Base-by-base conservation (phyloP, 441 rosid genomes). In the Codiaeum variegatum region DNA sequence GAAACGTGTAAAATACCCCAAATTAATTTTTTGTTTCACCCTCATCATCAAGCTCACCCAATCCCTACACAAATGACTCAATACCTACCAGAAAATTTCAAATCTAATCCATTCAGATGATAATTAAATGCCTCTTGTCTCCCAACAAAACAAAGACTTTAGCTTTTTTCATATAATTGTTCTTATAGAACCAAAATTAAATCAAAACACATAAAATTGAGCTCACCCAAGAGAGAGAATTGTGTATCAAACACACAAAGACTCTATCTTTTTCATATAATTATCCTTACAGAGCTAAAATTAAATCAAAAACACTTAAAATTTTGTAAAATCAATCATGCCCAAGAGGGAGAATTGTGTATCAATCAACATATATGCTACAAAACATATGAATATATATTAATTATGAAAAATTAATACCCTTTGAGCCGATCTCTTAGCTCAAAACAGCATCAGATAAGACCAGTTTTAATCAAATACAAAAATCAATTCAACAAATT, bases 401-500 rank as follows among this genome's bases (percentile, higher is more conserved):
- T 54, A 36, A 76, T 69, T 49, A 24, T 42, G 51, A 36, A 12
- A 76, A 74, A 65, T 6, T n/a, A 78, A 82, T 67, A 54, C 78
- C 67, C 67, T 58, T n/a, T 4, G 18, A 72, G 69, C 78, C 81
- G 80, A 83, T 82, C 83, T 56, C 52, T 60, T 6, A 75, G 80
- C 85, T 77, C 84, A 85, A 67, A 73, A 78, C 70, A 52, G 76
- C 85, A 83, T 78, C 80, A 74, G 75, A 69, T 55, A 51, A 61
- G 77, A 67, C 78, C 81, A 63, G 69, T 26, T 34, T 69, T 42
- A 26, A 52, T 58, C 65, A 65, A 76, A 66, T 18, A 74, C 54
- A 36, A 28, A 11, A 63, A 42, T 18, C 26, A 18, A 54, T 40
- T 58, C 24, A 42, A 15, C 23, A 60, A n/a, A 38, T 62, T 16